Conservation (phyloP, 202 grass and related monocot genomes). For the Eragrostis tef region DNA sequence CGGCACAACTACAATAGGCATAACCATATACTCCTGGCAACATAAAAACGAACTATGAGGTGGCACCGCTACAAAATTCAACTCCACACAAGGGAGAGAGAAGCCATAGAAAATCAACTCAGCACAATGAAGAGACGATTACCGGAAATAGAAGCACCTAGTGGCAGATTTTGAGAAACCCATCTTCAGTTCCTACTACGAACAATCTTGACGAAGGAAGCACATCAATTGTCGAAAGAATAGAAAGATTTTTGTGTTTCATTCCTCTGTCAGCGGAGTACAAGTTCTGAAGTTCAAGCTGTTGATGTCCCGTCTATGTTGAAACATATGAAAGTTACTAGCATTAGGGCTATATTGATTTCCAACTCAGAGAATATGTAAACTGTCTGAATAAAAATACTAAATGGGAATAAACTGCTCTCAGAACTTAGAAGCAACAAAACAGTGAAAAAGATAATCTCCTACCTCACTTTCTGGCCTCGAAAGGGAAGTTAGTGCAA, state of each 20-base stretch:
- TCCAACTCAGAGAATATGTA: neutral
- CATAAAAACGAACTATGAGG: neutral
- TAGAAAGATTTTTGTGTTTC: conserved; percentile 81
- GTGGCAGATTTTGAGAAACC: conserved; percentile 91
- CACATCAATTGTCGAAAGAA: conserved; percentile 75
- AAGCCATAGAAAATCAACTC: conserved; percentile 23
- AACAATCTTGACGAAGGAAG: conserved; percentile 93
- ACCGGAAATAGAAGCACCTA: conserved; percentile 55
- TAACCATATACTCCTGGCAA: neutral
- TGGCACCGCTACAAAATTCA: conserved; percentile 2
- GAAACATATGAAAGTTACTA: conserved; percentile 26
- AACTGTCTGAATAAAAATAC: neutral
- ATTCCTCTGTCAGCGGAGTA: conserved; percentile 68
- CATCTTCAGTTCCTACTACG: conserved; percentile 91
- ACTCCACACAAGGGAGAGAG: neutral
- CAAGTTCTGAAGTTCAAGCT: conserved; percentile 73
- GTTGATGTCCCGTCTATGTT: conserved; percentile 58
- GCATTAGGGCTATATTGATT: conserved; percentile 1
- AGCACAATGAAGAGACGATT: conserved; percentile 11
- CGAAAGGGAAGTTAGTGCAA: conserved; percentile 70
- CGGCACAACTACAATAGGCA: neutral
- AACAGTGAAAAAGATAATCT: conserved; percentile 28
- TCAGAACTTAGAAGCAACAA: conserved; percentile 34
- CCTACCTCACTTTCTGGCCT: conserved; percentile 63
- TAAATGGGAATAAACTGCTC: conserved; percentile 8